A percentile compares a stretch with the other conserved stretches of the same genome.
phyloP scores from a whole-genome alignment of 164 flowering plant species.

The Magnolia changhungtana region DNA sequence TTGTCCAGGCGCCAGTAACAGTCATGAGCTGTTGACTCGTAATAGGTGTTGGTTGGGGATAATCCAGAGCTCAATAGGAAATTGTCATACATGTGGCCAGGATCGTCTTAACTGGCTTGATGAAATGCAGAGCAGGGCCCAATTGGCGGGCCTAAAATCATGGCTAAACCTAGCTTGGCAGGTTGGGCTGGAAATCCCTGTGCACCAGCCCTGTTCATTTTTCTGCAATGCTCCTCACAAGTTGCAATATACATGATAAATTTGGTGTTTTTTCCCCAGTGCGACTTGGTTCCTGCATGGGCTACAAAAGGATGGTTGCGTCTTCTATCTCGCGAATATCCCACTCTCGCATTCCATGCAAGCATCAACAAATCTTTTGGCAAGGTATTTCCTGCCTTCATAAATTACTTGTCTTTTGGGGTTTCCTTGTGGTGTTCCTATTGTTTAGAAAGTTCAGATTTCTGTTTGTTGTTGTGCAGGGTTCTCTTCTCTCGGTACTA shows the following conservation, averaged over 20 bases:
- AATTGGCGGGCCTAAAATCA: neutral
- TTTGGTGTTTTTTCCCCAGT: slow-evolving; percentile 34
- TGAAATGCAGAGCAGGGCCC: neutral
- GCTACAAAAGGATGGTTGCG: slow-evolving; percentile 97
- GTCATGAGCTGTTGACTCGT: no score
- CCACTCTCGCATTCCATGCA: slow-evolving; percentile 97
- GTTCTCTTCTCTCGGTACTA: slow-evolving; percentile 86
- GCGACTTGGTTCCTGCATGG: slow-evolving; percentile 98
- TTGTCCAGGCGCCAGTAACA: no score
- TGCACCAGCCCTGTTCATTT: neutral
- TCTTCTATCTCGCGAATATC: slow-evolving; percentile 80
- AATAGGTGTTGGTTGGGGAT: no score
- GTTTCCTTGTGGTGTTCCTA: neutral
- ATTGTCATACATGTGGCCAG: no score
- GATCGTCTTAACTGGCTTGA: no score
- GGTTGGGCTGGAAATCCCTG: neutral
- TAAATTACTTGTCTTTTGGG: slow-evolving; percentile 2
- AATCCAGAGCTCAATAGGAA: no score
- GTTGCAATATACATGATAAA: neutral
- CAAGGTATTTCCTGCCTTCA: slow-evolving; percentile 49
- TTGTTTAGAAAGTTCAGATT: neutral
- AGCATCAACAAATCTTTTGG: slow-evolving; percentile 95
- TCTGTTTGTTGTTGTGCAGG: slow-evolving; percentile 34
- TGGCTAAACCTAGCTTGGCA: neutral
- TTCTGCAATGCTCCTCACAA: neutral